Evolutionary conservation across 169 alveolate genomes (phyloP).

Genomic region (Plasmodium fragile): DNA sequence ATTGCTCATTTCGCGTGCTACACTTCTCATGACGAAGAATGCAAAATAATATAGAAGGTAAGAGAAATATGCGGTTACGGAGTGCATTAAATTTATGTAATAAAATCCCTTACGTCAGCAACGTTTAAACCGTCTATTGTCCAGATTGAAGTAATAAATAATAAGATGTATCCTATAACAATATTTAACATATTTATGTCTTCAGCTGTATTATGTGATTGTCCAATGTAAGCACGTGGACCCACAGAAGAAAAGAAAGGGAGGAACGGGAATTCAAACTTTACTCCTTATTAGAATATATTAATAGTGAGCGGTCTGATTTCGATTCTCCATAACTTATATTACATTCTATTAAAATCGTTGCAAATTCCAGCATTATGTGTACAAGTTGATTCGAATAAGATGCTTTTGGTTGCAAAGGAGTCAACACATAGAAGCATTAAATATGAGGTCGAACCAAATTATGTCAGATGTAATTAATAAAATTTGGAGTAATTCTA

Average conservation of each 20-base stretch:
- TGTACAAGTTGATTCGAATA: background rate
- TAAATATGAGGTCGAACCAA: background rate
- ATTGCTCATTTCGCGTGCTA: background rate
- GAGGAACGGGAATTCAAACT: background rate
- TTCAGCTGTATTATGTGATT: background rate
- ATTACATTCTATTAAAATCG: background rate
- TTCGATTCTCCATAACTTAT: background rate
- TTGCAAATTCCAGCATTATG: background rate
- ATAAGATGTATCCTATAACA: background rate
- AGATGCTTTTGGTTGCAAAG: background rate
- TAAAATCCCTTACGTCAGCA: background rate
- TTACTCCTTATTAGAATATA: background rate
- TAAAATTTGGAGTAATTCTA: background rate
- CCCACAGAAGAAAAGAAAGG: background rate
- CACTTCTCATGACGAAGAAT: background rate
- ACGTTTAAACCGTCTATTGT: background rate
- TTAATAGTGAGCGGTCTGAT: background rate
- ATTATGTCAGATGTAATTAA: background rate
- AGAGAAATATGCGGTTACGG: background rate
- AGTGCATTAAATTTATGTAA: background rate
- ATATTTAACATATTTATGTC: background rate
- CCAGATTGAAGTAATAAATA: conserved; percentile 2
- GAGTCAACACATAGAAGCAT: background rate
- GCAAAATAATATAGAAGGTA: background rate
- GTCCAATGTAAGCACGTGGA: background rate